Evolutionary conservation across 805 yeast genomes (phyloP), one percentile per base, ranked within the genome.

Genomic region (Yamadazyma sp.): DNA sequence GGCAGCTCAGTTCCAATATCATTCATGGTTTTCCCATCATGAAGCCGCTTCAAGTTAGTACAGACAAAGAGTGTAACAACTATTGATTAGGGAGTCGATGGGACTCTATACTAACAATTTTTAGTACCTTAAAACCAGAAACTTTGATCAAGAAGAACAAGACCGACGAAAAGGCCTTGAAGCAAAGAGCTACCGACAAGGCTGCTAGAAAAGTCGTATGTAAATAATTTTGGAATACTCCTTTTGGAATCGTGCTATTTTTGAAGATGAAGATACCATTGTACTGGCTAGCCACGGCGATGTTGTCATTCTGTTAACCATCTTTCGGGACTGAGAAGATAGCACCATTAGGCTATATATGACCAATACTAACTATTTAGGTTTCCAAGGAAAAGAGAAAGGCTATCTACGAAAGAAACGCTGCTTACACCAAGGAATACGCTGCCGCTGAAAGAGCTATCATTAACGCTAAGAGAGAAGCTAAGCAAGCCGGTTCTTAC

Each of bases 351-450:
- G n/a, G n/a, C n/a, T n/a, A n/a, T n/a, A n/a, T n/a, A n/a, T n/a
- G n/a, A n/a, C n/a, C n/a, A n/a, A 25, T 32, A 64, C 70, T 65
- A 64, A 67, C 71, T 44, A 37, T 46, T 39, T 48, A 68, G 74
- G 59, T 70, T 45, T 54, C 52, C 62, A 54, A 66, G 60, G 73
- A 67, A 60, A 68, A 67, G 62, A 64, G 85, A 76, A 71, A 81
- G 65, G 82, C 80, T 60, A 78, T 84, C 73, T 84, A 82, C 71
- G 84, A 86, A 71, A 86, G 97, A 82, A 88, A 95, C 65, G 95
- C 93, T 77, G 88, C 89, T 76, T 89, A 90, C 89, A 82, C 83
- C 70, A 74, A 83, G 77, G 97, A 90, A 78, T 90, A 90, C 85
- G 79, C 77, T 60, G 88, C 84, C 59, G 87, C 91, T 66, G 95